These are phyloP conservation scores for Microascus cirrosus DNA, from an alignment of 2,329 filamentous ascomycete species.

Conservation along the genomic window DNA sequence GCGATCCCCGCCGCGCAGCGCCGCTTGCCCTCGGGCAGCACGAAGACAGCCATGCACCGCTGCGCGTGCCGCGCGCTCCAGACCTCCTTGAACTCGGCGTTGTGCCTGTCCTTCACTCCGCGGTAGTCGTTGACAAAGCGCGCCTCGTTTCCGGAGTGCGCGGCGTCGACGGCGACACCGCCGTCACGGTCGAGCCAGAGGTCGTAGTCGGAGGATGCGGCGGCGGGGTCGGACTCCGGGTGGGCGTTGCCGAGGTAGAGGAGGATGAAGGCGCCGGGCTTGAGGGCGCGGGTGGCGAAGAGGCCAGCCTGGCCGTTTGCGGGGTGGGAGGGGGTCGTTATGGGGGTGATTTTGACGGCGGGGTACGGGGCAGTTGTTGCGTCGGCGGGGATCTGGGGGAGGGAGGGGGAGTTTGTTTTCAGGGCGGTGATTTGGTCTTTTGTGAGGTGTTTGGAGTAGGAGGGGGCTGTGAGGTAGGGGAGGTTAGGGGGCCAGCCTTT, in stretches of 20 bases:
- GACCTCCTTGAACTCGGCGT: conserved; percentile 47
- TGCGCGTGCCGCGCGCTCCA: conserved; percentile 42
- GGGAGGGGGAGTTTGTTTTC: conserved; percentile 7
- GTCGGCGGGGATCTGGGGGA: conserved; percentile 19
- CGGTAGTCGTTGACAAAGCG: conserved; percentile 58
- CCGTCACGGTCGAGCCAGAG: conserved; percentile 48
- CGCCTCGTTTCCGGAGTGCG: conserved; percentile 47
- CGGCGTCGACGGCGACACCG: conserved; percentile 50
- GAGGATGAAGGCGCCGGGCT: conserved; percentile 45
- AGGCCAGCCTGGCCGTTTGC: conserved; percentile 48
- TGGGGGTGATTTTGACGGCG: conserved; percentile 43
- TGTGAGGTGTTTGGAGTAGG: conserved; percentile 33
- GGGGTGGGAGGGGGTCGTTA: conserved; percentile 39
- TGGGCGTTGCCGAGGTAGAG: conserved; percentile 52
- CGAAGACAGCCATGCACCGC: conserved; percentile 47
- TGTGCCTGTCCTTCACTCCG: conserved; percentile 39
- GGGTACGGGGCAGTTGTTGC: conserved; percentile 30
- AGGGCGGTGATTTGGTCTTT: conserved; percentile 24
- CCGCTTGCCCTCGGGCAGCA: conserved; percentile 31
- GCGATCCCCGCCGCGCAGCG: conserved; percentile 25
- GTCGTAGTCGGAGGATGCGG: conserved; percentile 46
- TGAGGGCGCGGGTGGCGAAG: conserved; percentile 43
- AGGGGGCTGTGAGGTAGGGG: conserved; percentile 39
- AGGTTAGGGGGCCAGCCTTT: conserved; percentile 47
- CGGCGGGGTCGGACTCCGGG: conserved; percentile 17